Base-by-base conservation (phyloP, 345 rosid species). In the Euphorbia tirucalli region DNA sequence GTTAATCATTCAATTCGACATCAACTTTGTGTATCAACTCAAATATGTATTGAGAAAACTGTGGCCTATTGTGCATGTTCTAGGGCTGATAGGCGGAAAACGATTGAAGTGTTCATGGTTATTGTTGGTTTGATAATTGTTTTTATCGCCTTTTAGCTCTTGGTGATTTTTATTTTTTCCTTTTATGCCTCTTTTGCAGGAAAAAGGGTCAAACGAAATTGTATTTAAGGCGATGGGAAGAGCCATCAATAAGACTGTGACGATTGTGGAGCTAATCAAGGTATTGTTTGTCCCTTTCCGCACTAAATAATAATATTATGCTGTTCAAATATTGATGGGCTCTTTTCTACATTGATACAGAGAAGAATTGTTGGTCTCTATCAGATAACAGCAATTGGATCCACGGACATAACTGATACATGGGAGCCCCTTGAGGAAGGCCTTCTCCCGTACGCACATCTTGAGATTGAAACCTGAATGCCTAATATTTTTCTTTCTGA, bases 361-460 rank as follows among this genome's bases (percentile, higher is more conserved):
- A 90, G 98, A 78, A 92, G 97, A 81, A 86, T 95, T 82, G 86
- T 88, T 57, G 99, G 87, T 59, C 96, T 95, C 81, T 97, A 95
- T 80, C 99, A 95, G 85, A 80, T 66, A 65, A 90, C 98, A 37
- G 77, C 88, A 43, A 87, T 95, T 83, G 97, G 98, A 72, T 95
- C 99, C 56, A 90, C 90, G 2, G 94, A 90, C 82, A 95, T 95
- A 71, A 90, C 90, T 10, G 98, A 93, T 77, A 88, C 82, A 54
- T 95, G 97, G 97, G 99, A 90, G 75, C 99, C 99, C 67, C 75
- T 84, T 28, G 99, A 95, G 78, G 99, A 95, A 86, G 99, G 99
- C 73, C 99, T 95, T 66, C 88, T 88, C 16, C 90, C 95, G 99
- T 95, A 87, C 79, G 95, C 32, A 59, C 64, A 50, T 41, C 24